Conservation (phyloP, 179 eudicot species). For the Silene vulgaris region DNA sequence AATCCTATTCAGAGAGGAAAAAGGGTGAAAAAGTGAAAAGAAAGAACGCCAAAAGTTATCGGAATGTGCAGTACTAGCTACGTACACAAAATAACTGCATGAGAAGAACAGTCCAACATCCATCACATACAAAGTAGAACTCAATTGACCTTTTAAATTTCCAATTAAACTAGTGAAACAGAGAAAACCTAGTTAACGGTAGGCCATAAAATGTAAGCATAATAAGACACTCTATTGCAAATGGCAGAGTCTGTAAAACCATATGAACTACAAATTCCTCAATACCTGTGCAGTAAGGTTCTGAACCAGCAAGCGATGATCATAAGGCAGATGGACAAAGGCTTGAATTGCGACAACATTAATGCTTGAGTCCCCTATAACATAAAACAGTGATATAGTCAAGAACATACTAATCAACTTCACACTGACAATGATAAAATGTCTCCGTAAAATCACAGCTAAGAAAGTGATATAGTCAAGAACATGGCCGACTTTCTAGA, state of each 20-base stretch:
- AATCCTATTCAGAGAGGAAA: not conserved
- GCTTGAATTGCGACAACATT: conserved; percentile 76
- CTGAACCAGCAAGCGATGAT: conserved; percentile 67
- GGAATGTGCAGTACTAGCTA: not conserved
- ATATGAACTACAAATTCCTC: not conserved
- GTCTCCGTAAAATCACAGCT: not conserved
- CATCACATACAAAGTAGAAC: not conserved
- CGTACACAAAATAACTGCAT: not conserved
- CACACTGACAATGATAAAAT: not conserved
- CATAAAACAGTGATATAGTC: not conserved
- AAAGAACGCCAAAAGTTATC: not conserved
- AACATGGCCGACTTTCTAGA: not conserved
- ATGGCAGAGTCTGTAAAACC: not conserved
- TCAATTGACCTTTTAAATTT: not conserved
- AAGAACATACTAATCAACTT: not conserved
- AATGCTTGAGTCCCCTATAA: conserved; percentile 57
- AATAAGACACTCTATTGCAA: not conserved
- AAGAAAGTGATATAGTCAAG: too few relatives aligned
- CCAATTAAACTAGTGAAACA: not conserved
- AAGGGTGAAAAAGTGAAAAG: not conserved
- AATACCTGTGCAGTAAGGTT: conserved; percentile 80
- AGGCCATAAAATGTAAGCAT: not conserved
- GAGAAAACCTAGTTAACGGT: not conserved
- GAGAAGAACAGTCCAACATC: not conserved
- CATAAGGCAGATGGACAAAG: conserved; percentile 70